Evolutionary conservation across 176 grass and related monocot genomes (phyloP), one percentile per base, ranked within the genome.

Genomic region (Oryza meridionalis): DNA sequence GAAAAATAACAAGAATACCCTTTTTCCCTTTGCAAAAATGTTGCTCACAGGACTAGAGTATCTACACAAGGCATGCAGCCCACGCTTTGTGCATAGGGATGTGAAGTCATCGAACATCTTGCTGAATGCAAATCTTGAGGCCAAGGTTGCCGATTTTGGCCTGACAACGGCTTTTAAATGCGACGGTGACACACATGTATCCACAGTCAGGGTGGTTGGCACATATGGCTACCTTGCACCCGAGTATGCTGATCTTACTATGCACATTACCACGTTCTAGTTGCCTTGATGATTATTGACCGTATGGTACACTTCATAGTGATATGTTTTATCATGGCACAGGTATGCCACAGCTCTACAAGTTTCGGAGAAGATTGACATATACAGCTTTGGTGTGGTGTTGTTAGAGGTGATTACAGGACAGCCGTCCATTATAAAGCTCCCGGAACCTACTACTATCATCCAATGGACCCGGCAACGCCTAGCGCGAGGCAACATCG

Each of bases 61-160:
- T 72, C 77, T 90, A 16, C 91, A 93, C 31, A 93, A 77, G 38
- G 81, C 72, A 3, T 93, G 91, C 72, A 88, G 66, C 0, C 88
- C 84, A 19, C 91, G 77, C 2, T 27, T 93, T 2, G 82, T 86
- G 22, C 92, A 94, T 12, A 86, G 86, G 63, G 88, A 94, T 65
- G 80, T 94, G 31, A 94, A 94, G 44, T 44, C 89, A 4, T 84
- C 70, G n/a, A 94, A 94, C 59, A 89, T 94, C 26, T 83, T 91
- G 19, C 9, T 94, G 14, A 78, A 86, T 6, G 7, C 43, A 3
- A 84, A 89, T 11, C 10, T 94, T 11, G 86, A 89, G 74, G 91
- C 88, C 22, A 93, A 90, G 83, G 79, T 93, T 19, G 84, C 88
- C 0, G 91, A 93, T 84, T 93, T 93, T 73, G 91, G 91, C 2